Base-by-base conservation (phyloP, 148 eudicot genomes). In the Vaccinium darrowii region DNA sequence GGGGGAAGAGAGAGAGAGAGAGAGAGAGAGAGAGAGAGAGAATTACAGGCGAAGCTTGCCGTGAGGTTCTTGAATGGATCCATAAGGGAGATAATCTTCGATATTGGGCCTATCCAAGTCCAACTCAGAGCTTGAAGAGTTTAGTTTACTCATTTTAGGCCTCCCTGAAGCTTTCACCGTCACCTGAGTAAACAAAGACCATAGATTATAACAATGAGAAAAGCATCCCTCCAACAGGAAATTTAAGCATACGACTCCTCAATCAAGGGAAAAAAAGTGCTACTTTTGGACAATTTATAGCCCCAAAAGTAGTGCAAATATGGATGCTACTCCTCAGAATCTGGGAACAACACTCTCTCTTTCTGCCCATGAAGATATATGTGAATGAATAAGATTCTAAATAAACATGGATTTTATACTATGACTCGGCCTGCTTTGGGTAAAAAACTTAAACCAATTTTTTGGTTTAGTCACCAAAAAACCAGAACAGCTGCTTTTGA, bases 91-190 rank as follows among this genome's bases (percentile, higher is more conserved):
- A 81, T 97, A 97, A 53, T 97, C 99, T 88, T 97, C 99, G 7
- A 95, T 87, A 43, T 94, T 97, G 36, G 98, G 99, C 57, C 96
- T 90, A 90, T 97, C 99, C 82, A 93, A 86, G 86, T 95, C 98
- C 90, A 95, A 82, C 89, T 94, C 98, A 19, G 92, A 89, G 87
- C 84, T 91, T 0, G 94, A 90, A 12, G 90, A 15, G 23, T 81
- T 62, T 27, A 89, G 39, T 81, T 91, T 89, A 54, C 85, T 86
- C 84, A 79, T 89, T 79, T 21, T 4, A 30, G 33, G 53, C 82
- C 51, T 30, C 79, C 52, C 67, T 50, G 8, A 52, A 12, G 50
- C 71, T 39, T 71, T 73, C 69, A 5, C 51, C 16, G 53, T 63
- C 84, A 60, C 33, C 72, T 80, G 51, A 56, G 43, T n/a, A 36